phyloP scores from a whole-genome alignment of 192 early-diverging fungal species.

The Coemansia sp. region DNA sequence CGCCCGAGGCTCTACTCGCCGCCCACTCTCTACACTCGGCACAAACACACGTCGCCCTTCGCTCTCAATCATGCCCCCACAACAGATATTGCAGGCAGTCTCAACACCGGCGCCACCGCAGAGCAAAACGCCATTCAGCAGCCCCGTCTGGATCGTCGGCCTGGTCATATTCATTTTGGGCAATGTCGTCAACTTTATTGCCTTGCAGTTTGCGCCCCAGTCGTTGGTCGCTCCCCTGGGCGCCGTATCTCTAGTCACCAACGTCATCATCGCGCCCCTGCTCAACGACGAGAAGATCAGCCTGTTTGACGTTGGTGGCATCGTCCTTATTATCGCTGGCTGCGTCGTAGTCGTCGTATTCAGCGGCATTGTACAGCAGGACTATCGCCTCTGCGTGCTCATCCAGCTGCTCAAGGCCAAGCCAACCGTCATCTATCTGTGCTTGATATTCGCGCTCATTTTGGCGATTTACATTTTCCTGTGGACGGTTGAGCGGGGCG shows the following conservation, averaged over 20 bases:
- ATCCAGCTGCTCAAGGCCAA: conserved; percentile 64
- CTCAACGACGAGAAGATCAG: conserved; percentile 72
- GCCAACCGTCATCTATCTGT: conserved; percentile 65
- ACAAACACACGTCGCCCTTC: background rate
- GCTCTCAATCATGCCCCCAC: background rate
- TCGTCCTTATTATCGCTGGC: conserved; percentile 72
- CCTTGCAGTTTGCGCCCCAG: conserved; percentile 78
- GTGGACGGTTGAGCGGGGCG: conserved; percentile 55
- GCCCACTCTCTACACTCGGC: background rate
- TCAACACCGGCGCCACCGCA: background rate
- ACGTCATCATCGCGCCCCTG: conserved; percentile 74
- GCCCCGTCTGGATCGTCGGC: conserved; percentile 61
- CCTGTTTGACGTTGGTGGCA: conserved; percentile 66
- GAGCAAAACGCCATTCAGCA: conserved; percentile 29
- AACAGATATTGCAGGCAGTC: background rate
- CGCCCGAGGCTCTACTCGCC: background rate
- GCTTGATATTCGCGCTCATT: conserved; percentile 57
- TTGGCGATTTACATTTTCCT: conserved; percentile 62
- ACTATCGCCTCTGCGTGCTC: conserved; percentile 71
- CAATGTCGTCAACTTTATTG: conserved; percentile 70
- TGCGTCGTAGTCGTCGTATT: conserved; percentile 71
- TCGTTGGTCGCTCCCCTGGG: conserved; percentile 78
- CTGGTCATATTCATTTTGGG: conserved; percentile 70
- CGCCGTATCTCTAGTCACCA: conserved; percentile 74
- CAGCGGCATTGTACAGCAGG: conserved; percentile 58